Conservation (phyloP, 2,329 filamentous ascomycete species). For the Aspergillus pseudoviridinutans region DNA sequence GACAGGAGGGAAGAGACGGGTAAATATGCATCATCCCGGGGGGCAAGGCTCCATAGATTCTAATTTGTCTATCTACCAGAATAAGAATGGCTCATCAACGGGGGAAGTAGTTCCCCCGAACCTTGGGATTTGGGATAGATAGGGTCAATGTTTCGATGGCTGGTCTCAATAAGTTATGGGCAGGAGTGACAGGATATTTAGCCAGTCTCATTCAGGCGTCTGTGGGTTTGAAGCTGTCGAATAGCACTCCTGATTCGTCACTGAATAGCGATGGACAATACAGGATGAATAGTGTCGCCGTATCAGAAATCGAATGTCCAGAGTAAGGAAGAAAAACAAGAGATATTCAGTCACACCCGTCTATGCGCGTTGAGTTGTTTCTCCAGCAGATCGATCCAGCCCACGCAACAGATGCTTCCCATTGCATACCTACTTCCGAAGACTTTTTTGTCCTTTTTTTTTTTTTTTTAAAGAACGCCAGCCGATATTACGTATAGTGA, state of each 20-base stretch:
- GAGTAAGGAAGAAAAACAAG: background rate
- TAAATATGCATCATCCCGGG: conserved; percentile 7
- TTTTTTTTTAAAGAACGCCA: background rate
- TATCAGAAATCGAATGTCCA: background rate
- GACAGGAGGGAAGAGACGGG: conserved; percentile 4
- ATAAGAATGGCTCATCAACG: conserved; percentile 5
- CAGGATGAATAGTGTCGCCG: no score
- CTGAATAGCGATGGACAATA: background rate
- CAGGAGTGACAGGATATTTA: conserved; percentile 8
- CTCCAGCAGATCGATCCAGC: background rate
- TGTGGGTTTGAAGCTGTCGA: background rate
- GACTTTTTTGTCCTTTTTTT: background rate
- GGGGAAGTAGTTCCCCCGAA: conserved; percentile 7
- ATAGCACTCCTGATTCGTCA: background rate
- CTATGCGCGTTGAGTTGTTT: no score
- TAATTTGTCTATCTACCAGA: conserved; percentile 11
- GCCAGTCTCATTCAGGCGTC: background rate
- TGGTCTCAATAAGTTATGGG: conserved; percentile 7
- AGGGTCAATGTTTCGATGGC: conserved; percentile 8
- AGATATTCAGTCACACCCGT: background rate
- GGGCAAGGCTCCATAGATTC: conserved; percentile 4
- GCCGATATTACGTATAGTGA: background rate
- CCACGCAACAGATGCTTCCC: background rate
- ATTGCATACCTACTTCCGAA: background rate
- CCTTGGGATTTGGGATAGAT: conserved; percentile 14